Percentiles rank a stretch among this genome's conserved stretches.
Conservation (phyloP, 371 early-diverging fungal species). For the Apophysomyces trapeziformis region DNA sequence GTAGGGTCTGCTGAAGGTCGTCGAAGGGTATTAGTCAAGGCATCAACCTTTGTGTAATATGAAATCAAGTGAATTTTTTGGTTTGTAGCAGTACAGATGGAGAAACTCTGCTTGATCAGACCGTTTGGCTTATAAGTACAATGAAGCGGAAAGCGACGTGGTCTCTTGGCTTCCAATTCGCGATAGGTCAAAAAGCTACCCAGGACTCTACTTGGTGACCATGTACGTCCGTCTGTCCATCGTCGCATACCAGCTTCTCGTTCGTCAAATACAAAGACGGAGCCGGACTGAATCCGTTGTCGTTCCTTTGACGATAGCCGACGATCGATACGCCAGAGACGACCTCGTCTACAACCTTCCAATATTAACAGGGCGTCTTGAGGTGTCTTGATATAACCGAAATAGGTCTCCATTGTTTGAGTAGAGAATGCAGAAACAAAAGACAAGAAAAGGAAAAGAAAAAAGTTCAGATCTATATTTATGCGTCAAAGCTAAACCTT, state of each 20-base stretch:
- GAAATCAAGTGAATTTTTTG: constrained; percentile 86
- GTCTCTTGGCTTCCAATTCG: constrained; percentile 68
- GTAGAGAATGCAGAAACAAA: constrained; percentile 34
- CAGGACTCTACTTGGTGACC: constrained; percentile 86
- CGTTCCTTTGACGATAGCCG: constrained; percentile 82
- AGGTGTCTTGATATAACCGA: constrained; percentile 78
- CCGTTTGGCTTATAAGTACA: constrained; percentile 71
- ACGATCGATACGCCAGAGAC: constrained; percentile 72
- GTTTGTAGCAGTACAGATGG: constrained; percentile 77
- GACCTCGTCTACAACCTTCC: constrained; percentile 77
- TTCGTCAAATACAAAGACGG: constrained; percentile 89
- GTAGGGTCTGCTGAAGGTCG: constrained; percentile 53
- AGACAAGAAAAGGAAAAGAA: constrained; percentile 22
- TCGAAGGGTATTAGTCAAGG: constrained; percentile 52
- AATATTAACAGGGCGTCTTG: constrained; percentile 82
- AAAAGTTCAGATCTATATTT: constrained; percentile 16
- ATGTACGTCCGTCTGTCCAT: constrained; percentile 91
- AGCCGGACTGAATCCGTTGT: constrained; percentile 78
- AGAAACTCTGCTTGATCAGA: constrained; percentile 85
- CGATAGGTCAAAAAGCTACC: constrained; percentile 85
- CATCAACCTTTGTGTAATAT: constrained; percentile 80
- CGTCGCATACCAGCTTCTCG: constrained; percentile 87
- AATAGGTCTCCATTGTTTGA: constrained; percentile 69
- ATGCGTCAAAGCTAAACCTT: constrained; percentile 11
- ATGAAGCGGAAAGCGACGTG: constrained; percentile 23